These are phyloP conservation scores for Fusarium anguioides DNA, from an alignment of 2,329 filamentous ascomycete genomes.

Conservation along the genomic window DNA sequence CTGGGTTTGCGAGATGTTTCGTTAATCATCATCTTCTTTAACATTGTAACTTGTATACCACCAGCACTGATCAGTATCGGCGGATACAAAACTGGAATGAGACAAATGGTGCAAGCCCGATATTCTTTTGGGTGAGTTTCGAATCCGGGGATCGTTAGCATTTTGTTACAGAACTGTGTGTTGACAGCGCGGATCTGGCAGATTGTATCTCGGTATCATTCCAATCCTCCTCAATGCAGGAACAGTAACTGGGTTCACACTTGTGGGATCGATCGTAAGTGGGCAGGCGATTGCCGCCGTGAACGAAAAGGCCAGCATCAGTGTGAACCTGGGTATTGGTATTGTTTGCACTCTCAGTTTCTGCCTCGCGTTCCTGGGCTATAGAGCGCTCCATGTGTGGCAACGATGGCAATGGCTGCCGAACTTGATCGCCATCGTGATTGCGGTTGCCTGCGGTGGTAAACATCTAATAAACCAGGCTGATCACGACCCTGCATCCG, in stretches of 20 bases:
- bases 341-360: slow-evolving; percentile 65
- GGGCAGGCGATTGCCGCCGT: slow-evolving; percentile 64
- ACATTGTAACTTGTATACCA: slow-evolving; percentile 62
- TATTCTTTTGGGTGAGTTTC: slow-evolving; percentile 64
- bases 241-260: slow-evolving; percentile 67
- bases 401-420: slow-evolving; percentile 69
- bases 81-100: slow-evolving; percentile 66
- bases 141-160: background rate
- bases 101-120: slow-evolving; percentile 70
- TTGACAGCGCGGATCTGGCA: slow-evolving; percentile 29
- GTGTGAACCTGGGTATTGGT: slow-evolving; percentile 65
- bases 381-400: slow-evolving; percentile 63
- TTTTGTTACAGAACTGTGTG: too few relatives aligned
- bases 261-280: slow-evolving; percentile 66
- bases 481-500: slow-evolving; percentile 51
- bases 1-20: slow-evolving; percentile 66
- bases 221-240: slow-evolving; percentile 66
- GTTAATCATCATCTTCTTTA: slow-evolving; percentile 70
- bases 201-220: slow-evolving; percentile 62
- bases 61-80: slow-evolving; percentile 66
- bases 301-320: slow-evolving; percentile 55
- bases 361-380: slow-evolving; percentile 65
- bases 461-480: slow-evolving; percentile 60
- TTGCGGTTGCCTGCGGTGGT: slow-evolving; percentile 65
- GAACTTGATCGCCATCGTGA: slow-evolving; percentile 62